phyloP scores from a whole-genome alignment of 306 rosid species.

The Pueraria montana region DNA sequence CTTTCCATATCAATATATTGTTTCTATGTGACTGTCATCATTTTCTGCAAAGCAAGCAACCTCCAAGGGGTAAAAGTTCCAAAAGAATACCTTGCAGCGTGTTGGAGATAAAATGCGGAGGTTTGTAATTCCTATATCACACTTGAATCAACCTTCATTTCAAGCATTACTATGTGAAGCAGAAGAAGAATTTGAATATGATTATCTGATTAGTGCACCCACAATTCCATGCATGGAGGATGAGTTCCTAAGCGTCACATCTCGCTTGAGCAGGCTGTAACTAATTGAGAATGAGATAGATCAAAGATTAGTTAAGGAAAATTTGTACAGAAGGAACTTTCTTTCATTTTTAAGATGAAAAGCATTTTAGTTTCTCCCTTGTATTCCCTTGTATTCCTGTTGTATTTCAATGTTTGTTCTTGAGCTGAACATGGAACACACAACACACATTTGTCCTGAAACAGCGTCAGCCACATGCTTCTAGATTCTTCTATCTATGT shows the following conservation, averaged over 20 bases:
- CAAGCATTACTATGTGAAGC: too few relatives aligned
- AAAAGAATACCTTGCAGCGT: not conserved
- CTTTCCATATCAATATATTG: not conserved
- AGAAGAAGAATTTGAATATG: not conserved
- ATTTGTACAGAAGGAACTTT: too few relatives aligned
- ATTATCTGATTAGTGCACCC: not conserved
- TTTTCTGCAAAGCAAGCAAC: not conserved
- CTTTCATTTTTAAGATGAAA: too few relatives aligned
- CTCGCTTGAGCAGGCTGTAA: not conserved
- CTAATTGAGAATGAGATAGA: not conserved
- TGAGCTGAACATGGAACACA: not conserved
- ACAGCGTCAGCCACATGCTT: not conserved
- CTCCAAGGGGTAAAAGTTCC: not conserved
- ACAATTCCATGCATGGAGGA: not conserved
- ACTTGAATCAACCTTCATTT: too few relatives aligned
- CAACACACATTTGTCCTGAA: not conserved
- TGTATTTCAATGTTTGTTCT: not conserved
- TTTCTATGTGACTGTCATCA: not conserved
- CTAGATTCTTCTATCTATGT: not conserved
- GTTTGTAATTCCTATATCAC: too few relatives aligned
- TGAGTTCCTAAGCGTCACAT: not conserved
- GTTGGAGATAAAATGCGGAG: not conserved
- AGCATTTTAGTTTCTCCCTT: too few relatives aligned
- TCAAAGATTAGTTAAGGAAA: slow-evolving; percentile 3
- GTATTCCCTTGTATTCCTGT: too few relatives aligned